These are phyloP conservation scores for Globisporangium nunn DNA, from an alignment of 352 stramenopile species.

Conservation along the genomic window DNA sequence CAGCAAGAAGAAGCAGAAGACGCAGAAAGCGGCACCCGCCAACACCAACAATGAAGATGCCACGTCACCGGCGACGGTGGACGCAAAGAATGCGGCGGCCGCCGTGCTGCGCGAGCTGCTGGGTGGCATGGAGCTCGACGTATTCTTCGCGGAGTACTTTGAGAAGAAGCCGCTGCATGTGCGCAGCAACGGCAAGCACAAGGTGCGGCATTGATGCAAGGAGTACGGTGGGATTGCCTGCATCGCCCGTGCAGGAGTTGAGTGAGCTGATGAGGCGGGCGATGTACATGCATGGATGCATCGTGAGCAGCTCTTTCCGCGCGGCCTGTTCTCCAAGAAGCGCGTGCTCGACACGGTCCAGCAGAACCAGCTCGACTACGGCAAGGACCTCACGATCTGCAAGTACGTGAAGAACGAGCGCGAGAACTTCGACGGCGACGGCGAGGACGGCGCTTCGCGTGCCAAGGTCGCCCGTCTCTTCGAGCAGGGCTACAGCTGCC, in stretches of 20 bases:
- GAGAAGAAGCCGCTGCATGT: constrained; percentile 83
- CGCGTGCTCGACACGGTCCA: constrained; percentile 55
- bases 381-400: constrained; percentile 69
- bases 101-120: constrained; percentile 41
- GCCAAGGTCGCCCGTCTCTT: constrained; percentile 56
- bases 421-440: constrained; percentile 59
- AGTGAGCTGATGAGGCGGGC: not conserved
- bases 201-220: constrained; percentile 5
- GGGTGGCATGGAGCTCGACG: constrained; percentile 49
- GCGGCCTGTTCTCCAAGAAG: constrained; percentile 59
- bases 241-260: not conserved
- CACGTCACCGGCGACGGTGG: not conserved
- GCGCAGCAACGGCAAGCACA: constrained; percentile 33
- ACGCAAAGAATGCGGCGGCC: constrained; percentile 17
- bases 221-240: not conserved
- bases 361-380: constrained; percentile 47
- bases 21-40: constrained; percentile 7
- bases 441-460: constrained; percentile 37
- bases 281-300: not conserved
- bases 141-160: constrained; percentile 71
- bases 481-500: constrained; percentile 70
- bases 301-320: constrained; percentile 33
- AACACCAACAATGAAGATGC: not conserved
- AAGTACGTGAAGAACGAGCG: constrained; percentile 60
- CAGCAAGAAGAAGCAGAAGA: constrained; percentile 5